Percentiles rank a stretch among this genome's conserved stretches.
Conservation (phyloP, 2,329 filamentous ascomycete genomes). For the Colletotrichum shisoi region DNA sequence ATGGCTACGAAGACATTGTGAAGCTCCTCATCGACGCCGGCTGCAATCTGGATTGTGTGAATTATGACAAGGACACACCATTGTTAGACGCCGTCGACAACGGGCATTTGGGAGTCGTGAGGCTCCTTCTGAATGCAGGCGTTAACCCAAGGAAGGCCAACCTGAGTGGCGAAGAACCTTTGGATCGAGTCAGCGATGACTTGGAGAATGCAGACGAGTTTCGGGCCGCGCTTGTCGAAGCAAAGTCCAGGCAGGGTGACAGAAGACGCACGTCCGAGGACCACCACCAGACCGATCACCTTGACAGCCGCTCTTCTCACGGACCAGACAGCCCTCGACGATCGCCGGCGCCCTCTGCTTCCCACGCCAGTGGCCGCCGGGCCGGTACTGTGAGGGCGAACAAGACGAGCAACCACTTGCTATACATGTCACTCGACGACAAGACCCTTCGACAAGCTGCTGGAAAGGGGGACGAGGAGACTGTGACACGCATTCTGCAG, state of each 20-base stretch:
- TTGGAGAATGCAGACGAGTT: constrained; percentile 83
- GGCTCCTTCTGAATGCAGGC: constrained; percentile 80
- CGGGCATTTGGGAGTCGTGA: constrained; percentile 87
- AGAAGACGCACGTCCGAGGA: constrained; percentile 67
- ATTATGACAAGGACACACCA: constrained; percentile 88
- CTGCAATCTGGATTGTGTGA: constrained; percentile 81
- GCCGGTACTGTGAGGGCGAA: constrained; percentile 65
- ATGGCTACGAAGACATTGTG: constrained; percentile 87
- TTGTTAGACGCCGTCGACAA: constrained; percentile 97
- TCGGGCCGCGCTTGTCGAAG: constrained; percentile 69
- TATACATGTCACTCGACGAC: constrained; percentile 70
- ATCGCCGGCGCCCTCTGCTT: constrained; percentile 58
- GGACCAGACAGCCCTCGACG: constrained; percentile 66
- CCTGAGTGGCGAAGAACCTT: constrained; percentile 88
- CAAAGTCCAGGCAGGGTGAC: constrained; percentile 63
- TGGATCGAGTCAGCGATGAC: constrained; percentile 80
- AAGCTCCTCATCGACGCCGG: constrained; percentile 84
- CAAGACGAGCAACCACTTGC: constrained; percentile 69
- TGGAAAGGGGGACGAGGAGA: constrained; percentile 68
- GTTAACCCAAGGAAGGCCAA: constrained; percentile 93
- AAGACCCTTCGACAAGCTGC: constrained; percentile 68
- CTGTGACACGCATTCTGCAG: constrained; percentile 67
- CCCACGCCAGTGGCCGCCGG: constrained; percentile 55
- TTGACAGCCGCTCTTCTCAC: constrained; percentile 61
- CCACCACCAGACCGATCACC: constrained; percentile 57